A percentile compares a stretch with the other conserved stretches of the same genome.
These are phyloP conservation scores for Fraxinus quadrangulata DNA, from an alignment of 257 asterid species.

Conservation along the genomic window DNA sequence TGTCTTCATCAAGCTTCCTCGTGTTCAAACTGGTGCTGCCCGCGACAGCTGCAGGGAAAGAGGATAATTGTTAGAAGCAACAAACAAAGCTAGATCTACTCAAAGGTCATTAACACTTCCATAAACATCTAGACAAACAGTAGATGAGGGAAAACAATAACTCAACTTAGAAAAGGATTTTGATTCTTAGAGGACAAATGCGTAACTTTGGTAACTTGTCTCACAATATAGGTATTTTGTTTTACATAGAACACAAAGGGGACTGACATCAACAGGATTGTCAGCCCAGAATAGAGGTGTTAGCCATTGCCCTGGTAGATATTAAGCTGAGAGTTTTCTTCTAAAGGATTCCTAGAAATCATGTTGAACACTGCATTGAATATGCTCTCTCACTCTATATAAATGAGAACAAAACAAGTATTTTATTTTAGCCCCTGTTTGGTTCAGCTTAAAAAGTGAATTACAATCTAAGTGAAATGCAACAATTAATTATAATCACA, in stretches of 20 bases:
- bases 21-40: constrained; percentile 79
- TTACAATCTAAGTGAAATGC: no score
- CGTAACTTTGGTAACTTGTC: neutral
- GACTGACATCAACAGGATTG: neutral
- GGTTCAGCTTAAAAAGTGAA: no score
- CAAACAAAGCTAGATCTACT: neutral
- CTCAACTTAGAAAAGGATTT: neutral
- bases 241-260: neutral
- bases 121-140: no score
- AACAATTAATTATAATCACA: no score
- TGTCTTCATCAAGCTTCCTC: constrained; percentile 90
- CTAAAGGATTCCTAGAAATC: neutral
- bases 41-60: constrained; percentile 60
- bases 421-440: no score
- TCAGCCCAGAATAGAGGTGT: neutral
- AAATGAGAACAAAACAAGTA: neutral
- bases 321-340: neutral
- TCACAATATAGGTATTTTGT: neutral
- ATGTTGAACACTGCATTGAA: neutral
- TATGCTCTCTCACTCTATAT: neutral
- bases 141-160: neutral
- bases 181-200: neutral
- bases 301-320: neutral
- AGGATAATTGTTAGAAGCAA: constrained; percentile 22
- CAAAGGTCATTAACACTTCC: neutral